These are phyloP conservation scores for Hypsizygus marmoreus DNA, from an alignment of 768 basidiomycete species.

Conservation along the genomic window DNA sequence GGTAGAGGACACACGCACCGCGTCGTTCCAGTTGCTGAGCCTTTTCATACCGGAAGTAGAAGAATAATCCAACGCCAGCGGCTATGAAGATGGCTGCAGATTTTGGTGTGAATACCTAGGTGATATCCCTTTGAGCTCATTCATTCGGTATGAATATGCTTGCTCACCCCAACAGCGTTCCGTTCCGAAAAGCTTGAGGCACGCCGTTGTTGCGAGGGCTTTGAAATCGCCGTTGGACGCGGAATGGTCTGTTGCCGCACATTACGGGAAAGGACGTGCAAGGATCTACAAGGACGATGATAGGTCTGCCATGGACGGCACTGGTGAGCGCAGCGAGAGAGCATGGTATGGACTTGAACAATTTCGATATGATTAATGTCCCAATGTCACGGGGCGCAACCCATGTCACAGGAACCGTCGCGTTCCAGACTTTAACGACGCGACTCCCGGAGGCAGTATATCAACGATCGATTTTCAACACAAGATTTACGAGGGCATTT, in stretches of 20 bases:
- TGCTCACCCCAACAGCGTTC: conserved; percentile 36
- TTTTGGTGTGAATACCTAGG: conserved; percentile 88
- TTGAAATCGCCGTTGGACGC: background rate
- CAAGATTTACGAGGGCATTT: too few species aligned
- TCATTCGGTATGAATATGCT: conserved; percentile 1
- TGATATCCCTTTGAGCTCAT: background rate
- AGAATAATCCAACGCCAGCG: conserved; percentile 79
- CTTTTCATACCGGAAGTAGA: conserved; percentile 91
- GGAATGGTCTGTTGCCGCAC: background rate
- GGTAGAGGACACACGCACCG: conserved; percentile 49
- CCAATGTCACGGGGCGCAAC: too few species aligned
- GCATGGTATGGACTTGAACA: conserved; percentile 11
- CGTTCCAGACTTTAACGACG: too few species aligned
- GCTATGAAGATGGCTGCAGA: conserved; percentile 84
- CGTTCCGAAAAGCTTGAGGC: conserved; percentile 33
- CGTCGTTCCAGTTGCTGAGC: conserved; percentile 71
- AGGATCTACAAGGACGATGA: background rate
- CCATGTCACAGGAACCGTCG: too few species aligned
- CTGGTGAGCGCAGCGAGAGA: conserved; percentile 15
- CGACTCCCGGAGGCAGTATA: too few species aligned
- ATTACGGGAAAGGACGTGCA: background rate
- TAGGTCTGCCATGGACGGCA: conserved; percentile 13
- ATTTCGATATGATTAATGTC: too few species aligned
- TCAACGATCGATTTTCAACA: too few species aligned
- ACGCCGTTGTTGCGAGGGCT: conserved; percentile 10